Evolutionary conservation across 1,284 basidiomycete species (phyloP), one percentile per base, ranked within the genome.

Genomic region (Ceratobasidium papillatum): DNA sequence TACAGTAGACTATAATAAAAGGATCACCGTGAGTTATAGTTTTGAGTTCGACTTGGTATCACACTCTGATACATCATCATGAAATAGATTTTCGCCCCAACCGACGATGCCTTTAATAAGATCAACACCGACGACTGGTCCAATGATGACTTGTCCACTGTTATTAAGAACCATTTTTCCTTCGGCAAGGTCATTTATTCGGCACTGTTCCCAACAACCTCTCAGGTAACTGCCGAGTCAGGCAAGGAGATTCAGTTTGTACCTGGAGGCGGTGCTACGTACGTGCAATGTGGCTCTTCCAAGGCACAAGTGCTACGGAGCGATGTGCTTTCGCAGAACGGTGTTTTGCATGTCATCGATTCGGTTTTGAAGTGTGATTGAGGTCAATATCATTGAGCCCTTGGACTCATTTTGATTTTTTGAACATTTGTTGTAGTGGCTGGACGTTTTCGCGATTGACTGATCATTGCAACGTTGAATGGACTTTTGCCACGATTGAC

Each of bases 361-460:
- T 59, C 25, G 25, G 41, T 59, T 19, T 19, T 71, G 27, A 71
- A 71, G 56, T 71, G 68, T 22, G 41, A 71, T 34, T 71, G 47
- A 65, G 25, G 27, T 27, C 22, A n/a, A n/a, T n/a, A n/a, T n/a
- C n/a, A n/a, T n/a, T n/a, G n/a, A n/a, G n/a, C n/a, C n/a, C n/a
- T n/a, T n/a, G n/a, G n/a, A n/a, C n/a, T n/a, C n/a, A n/a, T n/a
- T n/a, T n/a, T n/a, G n/a, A n/a, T n/a, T n/a, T n/a, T n/a, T n/a
- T n/a, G n/a, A n/a, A n/a, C n/a, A n/a, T n/a, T n/a, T n/a, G n/a
- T n/a, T n/a, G n/a, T n/a, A n/a, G n/a, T n/a, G n/a, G n/a, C n/a
- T n/a, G n/a, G n/a, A n/a, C n/a, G n/a, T n/a, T n/a, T n/a, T n/a
- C n/a, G n/a, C n/a, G n/a, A n/a, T n/a, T n/a, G n/a, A n/a, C n/a